phyloP scores from a whole-genome alignment of 2,329 filamentous ascomycete genomes.

The Ophiostoma quercus region DNA sequence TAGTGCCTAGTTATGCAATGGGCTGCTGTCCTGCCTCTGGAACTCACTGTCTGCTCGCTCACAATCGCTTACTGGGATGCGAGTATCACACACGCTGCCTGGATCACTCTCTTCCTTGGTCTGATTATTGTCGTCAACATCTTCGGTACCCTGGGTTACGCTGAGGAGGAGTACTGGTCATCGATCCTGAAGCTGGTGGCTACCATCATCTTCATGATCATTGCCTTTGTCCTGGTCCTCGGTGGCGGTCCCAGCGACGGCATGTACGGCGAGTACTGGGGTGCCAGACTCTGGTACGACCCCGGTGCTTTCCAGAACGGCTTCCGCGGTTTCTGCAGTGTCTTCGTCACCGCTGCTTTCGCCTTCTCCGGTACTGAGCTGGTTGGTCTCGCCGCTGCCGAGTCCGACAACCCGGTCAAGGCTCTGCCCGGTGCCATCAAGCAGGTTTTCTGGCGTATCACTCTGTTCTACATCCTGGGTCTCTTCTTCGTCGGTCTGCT shows the following conservation, averaged over 20 bases:
- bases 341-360: constrained; percentile 69
- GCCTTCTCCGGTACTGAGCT: constrained; percentile 68
- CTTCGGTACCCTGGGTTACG: constrained; percentile 53
- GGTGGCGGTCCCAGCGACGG: constrained; percentile 54
- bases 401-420: constrained; percentile 64
- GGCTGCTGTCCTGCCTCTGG: constrained; percentile 45
- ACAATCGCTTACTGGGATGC: constrained; percentile 48
- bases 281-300: constrained; percentile 47
- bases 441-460: constrained; percentile 62
- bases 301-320: constrained; percentile 61
- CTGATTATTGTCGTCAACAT: constrained; percentile 50
- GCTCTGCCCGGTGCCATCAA: constrained; percentile 77
- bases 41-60: constrained; percentile 46
- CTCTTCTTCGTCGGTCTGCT: constrained; percentile 50
- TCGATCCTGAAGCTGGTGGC: constrained; percentile 53
- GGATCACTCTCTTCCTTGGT: constrained; percentile 52
- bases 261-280: constrained; percentile 43
- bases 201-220: constrained; percentile 59
- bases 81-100: constrained; percentile 44
- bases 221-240: constrained; percentile 53
- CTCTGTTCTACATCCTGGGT: constrained; percentile 50
- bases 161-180: constrained; percentile 57
- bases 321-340: constrained; percentile 67
- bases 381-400: constrained; percentile 68
- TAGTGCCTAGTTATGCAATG: constrained; percentile 40